Evolutionary conservation across 169 alveolate genomes (phyloP), one percentile per base, ranked within the genome.

Genomic region (Eimeria brunetti): DNA sequence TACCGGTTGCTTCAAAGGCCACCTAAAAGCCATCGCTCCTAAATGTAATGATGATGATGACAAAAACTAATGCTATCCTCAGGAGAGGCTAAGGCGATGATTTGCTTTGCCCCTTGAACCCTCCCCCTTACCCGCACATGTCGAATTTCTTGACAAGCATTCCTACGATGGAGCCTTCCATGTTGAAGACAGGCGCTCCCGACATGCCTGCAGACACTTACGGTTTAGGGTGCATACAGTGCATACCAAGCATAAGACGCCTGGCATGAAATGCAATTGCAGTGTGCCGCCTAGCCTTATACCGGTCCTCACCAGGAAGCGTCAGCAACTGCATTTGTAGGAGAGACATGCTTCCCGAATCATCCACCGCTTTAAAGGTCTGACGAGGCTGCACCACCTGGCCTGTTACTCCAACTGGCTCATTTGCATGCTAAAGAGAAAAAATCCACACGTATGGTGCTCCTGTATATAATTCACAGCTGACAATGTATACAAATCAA

Each of bases 101-200:
- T 2, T n/a, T 30, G 83, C 12, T 73, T 6, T 73, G 56, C 56
- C 18, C 51, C 18, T 73, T 16, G 56, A 73, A 38, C 38, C 56
- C 83, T 0, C 53, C 53, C 51, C 18, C 95, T 78, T 53, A 91
- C 95, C 95, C 95, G 91, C 85, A 91, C 2, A 76, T 58, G 33
- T 91, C 91, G 46, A 91, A 91, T 33, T 91, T 91, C 86, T 91
- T 91, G 49, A 80, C 95, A 41, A 91, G 89, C 95, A 91, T 91
- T 58, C 95, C 95, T 44, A 91, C 95, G 33, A 91, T 89, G 51
- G 69, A 46, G 36, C 95, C 95, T 22, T 51, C 51, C 95, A 91
- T 41, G 91, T 91, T 62, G 16, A 67, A 30, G 3, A 91, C 91
- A 41, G 90, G 95, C 38, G 95, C 86, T 62, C 95, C 95, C 4